Conservation (phyloP, 305 asterid species). For the Fraxinus latifolia region DNA sequence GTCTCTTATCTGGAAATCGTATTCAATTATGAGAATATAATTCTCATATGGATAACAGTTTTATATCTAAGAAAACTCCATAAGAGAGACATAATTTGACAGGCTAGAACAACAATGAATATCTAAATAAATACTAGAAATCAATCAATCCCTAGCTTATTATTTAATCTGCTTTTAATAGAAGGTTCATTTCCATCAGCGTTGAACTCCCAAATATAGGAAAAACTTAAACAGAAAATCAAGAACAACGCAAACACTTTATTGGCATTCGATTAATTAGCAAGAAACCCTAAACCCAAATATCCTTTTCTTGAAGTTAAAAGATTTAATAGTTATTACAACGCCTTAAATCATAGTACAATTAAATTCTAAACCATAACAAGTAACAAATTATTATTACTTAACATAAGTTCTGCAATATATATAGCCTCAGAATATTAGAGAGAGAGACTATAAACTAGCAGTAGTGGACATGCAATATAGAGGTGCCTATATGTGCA, state of each 20-base stretch:
- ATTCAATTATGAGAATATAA: slow-evolving; percentile 40
- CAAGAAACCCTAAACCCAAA: neutral
- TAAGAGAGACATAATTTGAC: neutral
- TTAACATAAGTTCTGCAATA: neutral
- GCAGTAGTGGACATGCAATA: slow-evolving; percentile 23
- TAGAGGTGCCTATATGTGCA: slow-evolving; percentile 1
- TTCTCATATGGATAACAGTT: slow-evolving; percentile 30
- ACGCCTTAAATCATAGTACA: slow-evolving; percentile 5
- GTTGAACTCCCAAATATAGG: neutral
- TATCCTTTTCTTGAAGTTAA: neutral
- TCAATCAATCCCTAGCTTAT: neutral
- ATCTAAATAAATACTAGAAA: neutral
- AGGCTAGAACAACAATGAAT: neutral
- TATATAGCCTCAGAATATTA: slow-evolving; percentile 5
- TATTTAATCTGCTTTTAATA: neutral
- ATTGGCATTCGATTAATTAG: neutral
- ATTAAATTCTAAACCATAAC: slow-evolving; percentile 4
- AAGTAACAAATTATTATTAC: slow-evolving; percentile 5
- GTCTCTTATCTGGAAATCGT: slow-evolving; percentile 36
- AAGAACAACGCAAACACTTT: neutral
- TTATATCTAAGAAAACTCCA: neutral
- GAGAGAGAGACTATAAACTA: slow-evolving; percentile 9
- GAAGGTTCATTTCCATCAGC: neutral
- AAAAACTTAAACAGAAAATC: neutral
- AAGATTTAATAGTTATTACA: neutral